Evolutionary conservation across 495 filamentous ascomycete genomes (phyloP).

Genomic region (Penicillium desertorum): DNA sequence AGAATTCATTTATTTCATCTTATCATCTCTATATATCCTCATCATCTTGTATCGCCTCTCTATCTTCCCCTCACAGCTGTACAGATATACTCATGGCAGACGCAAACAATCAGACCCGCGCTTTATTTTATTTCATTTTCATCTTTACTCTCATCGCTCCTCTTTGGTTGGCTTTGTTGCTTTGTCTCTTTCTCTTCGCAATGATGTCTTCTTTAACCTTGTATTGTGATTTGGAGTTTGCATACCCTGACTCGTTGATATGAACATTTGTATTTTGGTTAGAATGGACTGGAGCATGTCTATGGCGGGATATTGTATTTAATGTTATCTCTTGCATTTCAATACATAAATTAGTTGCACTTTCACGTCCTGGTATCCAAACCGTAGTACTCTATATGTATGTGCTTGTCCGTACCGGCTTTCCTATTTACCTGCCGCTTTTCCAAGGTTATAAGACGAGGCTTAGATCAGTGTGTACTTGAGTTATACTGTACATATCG

Average conservation of each 20-base stretch:
- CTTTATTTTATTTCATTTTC: not conserved
- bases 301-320: slow-evolving; percentile 2
- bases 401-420: too few species aligned
- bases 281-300: slow-evolving; percentile 9
- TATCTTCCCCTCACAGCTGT: not conserved
- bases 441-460: too few species aligned
- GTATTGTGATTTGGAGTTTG: slow-evolving; percentile 7
- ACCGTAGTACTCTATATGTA: too few species aligned
- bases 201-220: slow-evolving; percentile 7
- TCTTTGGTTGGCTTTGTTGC: not conserved
- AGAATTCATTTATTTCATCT: slow-evolving; percentile 17
- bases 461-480: too few species aligned
- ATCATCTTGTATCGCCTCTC: not conserved
- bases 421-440: too few species aligned
- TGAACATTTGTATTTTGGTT: slow-evolving; percentile 8
- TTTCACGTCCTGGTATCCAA: too few species aligned
- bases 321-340: slow-evolving; percentile 3
- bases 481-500: too few species aligned
- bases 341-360: not conserved
- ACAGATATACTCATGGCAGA: slow-evolving; percentile 10
- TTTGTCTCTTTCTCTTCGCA: not conserved
- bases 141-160: not conserved
- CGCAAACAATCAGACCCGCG: not conserved
- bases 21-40: slow-evolving; percentile 11
- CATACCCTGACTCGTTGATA: slow-evolving; percentile 15